phyloP scores from a whole-genome alignment of 768 basidiomycete species.

The Hericium coralloides region DNA sequence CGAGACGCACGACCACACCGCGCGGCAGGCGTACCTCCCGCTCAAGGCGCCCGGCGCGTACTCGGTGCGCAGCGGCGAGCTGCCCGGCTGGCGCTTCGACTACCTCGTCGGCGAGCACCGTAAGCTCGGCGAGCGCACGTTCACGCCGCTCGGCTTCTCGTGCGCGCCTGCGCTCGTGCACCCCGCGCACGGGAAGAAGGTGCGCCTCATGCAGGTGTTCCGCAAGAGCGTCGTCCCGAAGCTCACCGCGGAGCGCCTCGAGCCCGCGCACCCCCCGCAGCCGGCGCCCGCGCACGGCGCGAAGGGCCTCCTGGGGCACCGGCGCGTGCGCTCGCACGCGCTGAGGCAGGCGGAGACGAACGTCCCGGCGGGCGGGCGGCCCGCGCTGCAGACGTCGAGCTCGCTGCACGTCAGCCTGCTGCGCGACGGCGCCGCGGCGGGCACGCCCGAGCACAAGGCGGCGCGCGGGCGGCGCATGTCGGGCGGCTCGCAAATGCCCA shows the following conservation, averaged over 20 bases:
- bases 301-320: neutral
- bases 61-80: slow-evolving; percentile 59
- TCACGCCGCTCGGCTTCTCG: slow-evolving; percentile 67
- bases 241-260: slow-evolving; percentile 51
- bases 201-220: slow-evolving; percentile 61
- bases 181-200: slow-evolving; percentile 54
- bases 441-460: neutral
- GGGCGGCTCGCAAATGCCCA: neutral
- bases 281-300: neutral
- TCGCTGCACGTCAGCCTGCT: neutral
- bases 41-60: slow-evolving; percentile 72
- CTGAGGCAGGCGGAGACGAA: neutral
- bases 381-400: neutral
- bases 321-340: neutral
- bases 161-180: slow-evolving; percentile 64
- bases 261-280: slow-evolving; percentile 27
- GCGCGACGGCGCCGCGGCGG: neutral
- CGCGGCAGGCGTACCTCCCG: slow-evolving; percentile 62
- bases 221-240: slow-evolving; percentile 64
- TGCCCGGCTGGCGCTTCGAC: slow-evolving; percentile 60
- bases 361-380: neutral
- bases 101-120: slow-evolving; percentile 63
- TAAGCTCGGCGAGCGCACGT: slow-evolving; percentile 55
- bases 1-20: slow-evolving; percentile 65
- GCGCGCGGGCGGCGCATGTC: too few species aligned